A percentile compares a stretch with the other conserved stretches of the same genome.
Conservation (phyloP, 352 stramenopile genomes). For the Phytophthora colocasiae region DNA sequence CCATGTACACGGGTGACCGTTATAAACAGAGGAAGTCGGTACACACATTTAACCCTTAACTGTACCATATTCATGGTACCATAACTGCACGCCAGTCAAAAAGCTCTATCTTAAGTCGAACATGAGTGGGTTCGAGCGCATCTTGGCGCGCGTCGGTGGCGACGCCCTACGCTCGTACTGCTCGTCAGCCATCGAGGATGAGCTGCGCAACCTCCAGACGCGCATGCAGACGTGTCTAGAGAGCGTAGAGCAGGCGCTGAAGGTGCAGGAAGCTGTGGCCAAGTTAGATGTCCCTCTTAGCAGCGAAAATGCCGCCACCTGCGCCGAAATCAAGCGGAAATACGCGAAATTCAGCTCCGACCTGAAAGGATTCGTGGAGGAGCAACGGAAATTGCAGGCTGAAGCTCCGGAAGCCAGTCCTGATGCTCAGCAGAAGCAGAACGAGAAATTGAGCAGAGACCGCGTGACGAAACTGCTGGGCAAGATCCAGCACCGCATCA, state of each 20-base stretch:
- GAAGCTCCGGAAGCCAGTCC: constrained; percentile 26
- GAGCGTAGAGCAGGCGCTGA: constrained; percentile 62
- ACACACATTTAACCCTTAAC: not conserved
- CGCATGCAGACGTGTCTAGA: constrained; percentile 67
- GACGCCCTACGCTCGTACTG: constrained; percentile 78
- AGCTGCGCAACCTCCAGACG: constrained; percentile 63
- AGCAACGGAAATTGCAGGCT: constrained; percentile 65
- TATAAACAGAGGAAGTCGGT: too few relatives aligned
- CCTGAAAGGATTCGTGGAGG: constrained; percentile 56
- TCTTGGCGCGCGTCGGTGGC: constrained; percentile 69
- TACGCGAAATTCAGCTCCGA: constrained; percentile 58
- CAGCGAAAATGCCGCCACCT: constrained; percentile 60
- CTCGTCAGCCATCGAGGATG: constrained; percentile 80
- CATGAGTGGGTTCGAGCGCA: constrained; percentile 83
- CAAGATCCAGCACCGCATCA: constrained; percentile 72
- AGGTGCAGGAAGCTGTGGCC: constrained; percentile 67
- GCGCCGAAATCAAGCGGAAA: constrained; percentile 59
- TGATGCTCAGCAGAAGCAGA: constrained; percentile 29
- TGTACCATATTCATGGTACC: constrained; percentile 12
- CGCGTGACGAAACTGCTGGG: constrained; percentile 52
- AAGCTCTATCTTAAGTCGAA: not conserved
- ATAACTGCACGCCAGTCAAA: constrained; percentile 11
- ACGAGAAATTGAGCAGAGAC: constrained; percentile 38
- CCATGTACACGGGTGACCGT: too few relatives aligned
- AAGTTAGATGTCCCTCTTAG: constrained; percentile 70